phyloP scores from a whole-genome alignment of 352 stramenopile species.

The Pythium graminicola region DNA sequence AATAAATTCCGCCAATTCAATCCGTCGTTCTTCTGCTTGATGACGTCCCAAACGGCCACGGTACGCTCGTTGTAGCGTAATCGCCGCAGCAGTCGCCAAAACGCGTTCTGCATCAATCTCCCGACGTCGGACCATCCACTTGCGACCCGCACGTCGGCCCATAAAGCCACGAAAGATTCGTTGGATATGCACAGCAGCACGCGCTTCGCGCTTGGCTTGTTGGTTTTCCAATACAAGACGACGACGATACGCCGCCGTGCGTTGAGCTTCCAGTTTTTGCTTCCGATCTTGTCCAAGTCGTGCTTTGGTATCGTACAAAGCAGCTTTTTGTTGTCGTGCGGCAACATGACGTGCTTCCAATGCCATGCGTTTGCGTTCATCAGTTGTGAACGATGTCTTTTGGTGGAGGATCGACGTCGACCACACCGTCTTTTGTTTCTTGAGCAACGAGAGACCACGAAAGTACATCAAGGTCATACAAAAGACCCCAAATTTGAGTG shows the following conservation, averaged over 20 bases:
- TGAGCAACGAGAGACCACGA: conserved; percentile 80
- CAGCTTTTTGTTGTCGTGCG: conserved; percentile 30
- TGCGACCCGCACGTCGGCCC: conserved; percentile 71
- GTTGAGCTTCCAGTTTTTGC: conserved; percentile 62
- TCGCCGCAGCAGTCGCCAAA: conserved; percentile 68
- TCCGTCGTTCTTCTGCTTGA: conserved; percentile 69
- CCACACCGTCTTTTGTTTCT: conserved; percentile 80
- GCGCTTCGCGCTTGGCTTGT: conserved; percentile 49
- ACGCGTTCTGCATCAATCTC: conserved; percentile 80
- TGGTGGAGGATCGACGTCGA: conserved; percentile 35
- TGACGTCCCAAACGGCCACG: conserved; percentile 79
- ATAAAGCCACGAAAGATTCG: conserved; percentile 67
- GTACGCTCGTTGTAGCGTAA: conserved; percentile 82
- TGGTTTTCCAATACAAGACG: conserved; percentile 58
- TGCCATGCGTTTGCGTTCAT: conserved; percentile 48
- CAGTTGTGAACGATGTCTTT: conserved; percentile 23
- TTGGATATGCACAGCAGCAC: conserved; percentile 57
- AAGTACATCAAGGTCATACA: conserved; percentile 97
- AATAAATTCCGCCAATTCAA: conserved; percentile 93
- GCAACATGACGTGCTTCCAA: conserved; percentile 40
- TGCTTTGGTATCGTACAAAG: conserved; percentile 50
- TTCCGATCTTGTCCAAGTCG: conserved; percentile 50
- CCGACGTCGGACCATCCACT: conserved; percentile 76
- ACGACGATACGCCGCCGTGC: conserved; percentile 46
- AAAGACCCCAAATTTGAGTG: conserved; percentile 95